Conservation (phyloP, 2,329 filamentous ascomycete species). For the Aspergillus sp. region DNA sequence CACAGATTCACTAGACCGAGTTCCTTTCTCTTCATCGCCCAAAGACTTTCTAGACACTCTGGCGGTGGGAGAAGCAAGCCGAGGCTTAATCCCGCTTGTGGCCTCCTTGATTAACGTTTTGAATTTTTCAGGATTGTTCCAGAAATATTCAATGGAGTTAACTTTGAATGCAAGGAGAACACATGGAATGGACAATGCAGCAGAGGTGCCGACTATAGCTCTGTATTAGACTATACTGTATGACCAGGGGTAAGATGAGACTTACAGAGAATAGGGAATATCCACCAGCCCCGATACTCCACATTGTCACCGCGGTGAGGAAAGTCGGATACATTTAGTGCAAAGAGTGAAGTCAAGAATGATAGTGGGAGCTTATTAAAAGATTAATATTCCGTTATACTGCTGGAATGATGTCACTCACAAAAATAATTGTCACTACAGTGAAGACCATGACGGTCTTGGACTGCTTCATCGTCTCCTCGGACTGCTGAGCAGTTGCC, state of each 20-base stretch:
- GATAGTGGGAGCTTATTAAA: constrained; percentile 7
- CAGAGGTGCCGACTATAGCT: background rate
- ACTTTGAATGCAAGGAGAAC: constrained; percentile 1
- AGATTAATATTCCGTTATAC: too few relatives aligned
- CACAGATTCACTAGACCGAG: too few relatives aligned
- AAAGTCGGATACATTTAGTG: constrained; percentile 11
- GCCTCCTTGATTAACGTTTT: too few relatives aligned
- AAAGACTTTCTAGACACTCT: too few relatives aligned
- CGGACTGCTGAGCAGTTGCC: too few relatives aligned
- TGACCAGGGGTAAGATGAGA: background rate
- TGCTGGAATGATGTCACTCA: background rate
- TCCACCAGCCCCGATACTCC: constrained; percentile 4
- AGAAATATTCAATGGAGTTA: background rate
- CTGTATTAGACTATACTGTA: background rate
- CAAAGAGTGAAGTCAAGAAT: constrained; percentile 12
- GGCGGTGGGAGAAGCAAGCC: too few relatives aligned
- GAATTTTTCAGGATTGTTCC: too few relatives aligned
- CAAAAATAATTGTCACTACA: constrained; percentile 13
- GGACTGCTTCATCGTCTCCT: too few relatives aligned
- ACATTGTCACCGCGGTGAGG: constrained; percentile 6
- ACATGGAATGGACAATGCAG: constrained; percentile 1
- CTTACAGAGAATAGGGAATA: constrained; percentile 15
- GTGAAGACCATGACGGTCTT: constrained; percentile 16
- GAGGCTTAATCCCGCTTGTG: too few relatives aligned
- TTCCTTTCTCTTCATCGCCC: too few relatives aligned